A percentile compares a stretch with the other conserved stretches of the same genome.
phyloP scores from a whole-genome alignment of 2,329 filamentous ascomycete genomes.

The Cladosporium sp. region DNA sequence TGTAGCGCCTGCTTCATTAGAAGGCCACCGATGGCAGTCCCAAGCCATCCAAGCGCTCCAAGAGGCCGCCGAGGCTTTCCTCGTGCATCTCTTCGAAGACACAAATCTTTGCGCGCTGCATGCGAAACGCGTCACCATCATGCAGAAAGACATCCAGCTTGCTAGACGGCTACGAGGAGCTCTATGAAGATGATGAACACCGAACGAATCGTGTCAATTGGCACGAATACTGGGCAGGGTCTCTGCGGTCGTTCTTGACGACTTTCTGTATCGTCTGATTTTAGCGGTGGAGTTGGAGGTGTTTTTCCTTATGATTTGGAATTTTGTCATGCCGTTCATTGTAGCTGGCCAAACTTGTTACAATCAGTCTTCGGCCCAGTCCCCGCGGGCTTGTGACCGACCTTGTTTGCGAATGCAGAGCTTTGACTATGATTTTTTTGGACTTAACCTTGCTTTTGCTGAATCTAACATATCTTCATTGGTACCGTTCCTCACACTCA shows the following conservation, averaged over 20 bases:
- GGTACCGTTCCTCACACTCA: neutral
- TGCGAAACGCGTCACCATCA: constrained; percentile 99
- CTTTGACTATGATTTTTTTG: neutral
- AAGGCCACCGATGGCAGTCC: constrained; percentile 92
- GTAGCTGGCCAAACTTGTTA: neutral
- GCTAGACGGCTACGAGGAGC: constrained; percentile 80
- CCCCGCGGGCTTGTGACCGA: neutral
- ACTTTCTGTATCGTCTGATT: neutral
- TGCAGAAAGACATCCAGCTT: constrained; percentile 95
- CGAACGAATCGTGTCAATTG: neutral
- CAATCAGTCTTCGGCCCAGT: neutral
- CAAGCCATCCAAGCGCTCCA: constrained; percentile 96
- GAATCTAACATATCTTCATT: neutral
- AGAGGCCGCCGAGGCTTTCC: constrained; percentile 98
- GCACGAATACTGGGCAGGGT: neutral
- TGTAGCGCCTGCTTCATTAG: constrained; percentile 69
- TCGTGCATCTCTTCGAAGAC: constrained; percentile 97
- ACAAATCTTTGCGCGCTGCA: constrained; percentile 99
- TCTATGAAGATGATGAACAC: neutral
- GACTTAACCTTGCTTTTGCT: neutral
- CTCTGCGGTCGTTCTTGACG: neutral
- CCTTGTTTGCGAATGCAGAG: neutral
- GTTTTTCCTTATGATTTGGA: neutral
- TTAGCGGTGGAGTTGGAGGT: constrained; percentile 17
- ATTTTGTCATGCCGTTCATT: neutral